Evolutionary conservation across 129 eudicot genomes (phyloP).

Genomic region (Flaveria trinervia): DNA sequence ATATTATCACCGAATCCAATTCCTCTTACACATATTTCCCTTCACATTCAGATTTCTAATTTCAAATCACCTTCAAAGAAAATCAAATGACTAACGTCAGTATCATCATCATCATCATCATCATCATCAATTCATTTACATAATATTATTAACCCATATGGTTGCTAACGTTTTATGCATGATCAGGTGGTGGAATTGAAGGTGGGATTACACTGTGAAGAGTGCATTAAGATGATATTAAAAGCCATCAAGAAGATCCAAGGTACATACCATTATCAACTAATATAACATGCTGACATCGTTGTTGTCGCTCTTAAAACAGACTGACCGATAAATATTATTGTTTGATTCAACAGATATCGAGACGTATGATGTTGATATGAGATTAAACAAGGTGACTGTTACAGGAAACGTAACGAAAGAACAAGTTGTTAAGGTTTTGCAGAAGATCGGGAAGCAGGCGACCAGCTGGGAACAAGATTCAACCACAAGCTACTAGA

Average conservation of each 20-base stretch:
- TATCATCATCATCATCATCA: slow-evolving; percentile 4
- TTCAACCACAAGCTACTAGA: slow-evolving; percentile 35
- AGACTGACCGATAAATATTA: background rate
- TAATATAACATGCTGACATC: background rate
- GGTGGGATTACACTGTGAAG: slow-evolving; percentile 93
- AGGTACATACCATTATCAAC: slow-evolving; percentile 44
- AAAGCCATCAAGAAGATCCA: slow-evolving; percentile 92
- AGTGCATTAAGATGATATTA: slow-evolving; percentile 91
- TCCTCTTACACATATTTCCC: slow-evolving; percentile 12
- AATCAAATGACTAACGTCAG: slow-evolving; percentile 39
- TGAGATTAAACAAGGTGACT: slow-evolving; percentile 65
- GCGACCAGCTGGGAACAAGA: slow-evolving; percentile 65
- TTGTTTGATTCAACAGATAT: slow-evolving; percentile 54
- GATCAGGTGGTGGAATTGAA: slow-evolving; percentile 85
- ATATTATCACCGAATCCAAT: slow-evolving; percentile 24
- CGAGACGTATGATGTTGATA: slow-evolving; percentile 85
- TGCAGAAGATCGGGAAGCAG: slow-evolving; percentile 90
- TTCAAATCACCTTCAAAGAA: background rate
- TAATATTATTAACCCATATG: background rate
- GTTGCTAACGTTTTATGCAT: slow-evolving; percentile 14
- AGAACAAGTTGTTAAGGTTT: slow-evolving; percentile 63
- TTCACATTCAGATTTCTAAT: slow-evolving; percentile 1
- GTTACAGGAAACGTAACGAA: slow-evolving; percentile 88
- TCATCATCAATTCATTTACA: background rate
- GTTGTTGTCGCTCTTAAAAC: background rate